These are phyloP conservation scores for Cladophialophora yegresii DNA, from an alignment of 2,329 filamentous ascomycete genomes.

Conservation along the genomic window DNA sequence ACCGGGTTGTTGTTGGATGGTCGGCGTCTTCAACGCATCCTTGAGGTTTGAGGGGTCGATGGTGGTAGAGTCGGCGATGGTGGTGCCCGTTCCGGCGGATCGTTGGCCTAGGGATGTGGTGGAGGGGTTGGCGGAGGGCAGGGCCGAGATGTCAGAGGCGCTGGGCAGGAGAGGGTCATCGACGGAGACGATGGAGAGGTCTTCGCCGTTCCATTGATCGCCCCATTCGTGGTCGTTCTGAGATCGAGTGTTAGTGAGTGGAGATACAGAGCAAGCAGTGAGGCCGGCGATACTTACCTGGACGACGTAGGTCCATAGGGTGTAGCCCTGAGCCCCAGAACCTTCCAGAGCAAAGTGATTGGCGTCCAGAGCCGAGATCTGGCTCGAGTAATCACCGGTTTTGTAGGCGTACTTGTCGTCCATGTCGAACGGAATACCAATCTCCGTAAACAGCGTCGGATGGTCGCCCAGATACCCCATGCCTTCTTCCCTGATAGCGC, in stretches of 20 bases:
- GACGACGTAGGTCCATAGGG: conserved; percentile 82
- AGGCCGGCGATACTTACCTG: conserved; percentile 53
- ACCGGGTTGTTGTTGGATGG: conserved; percentile 57
- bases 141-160: conserved; percentile 37
- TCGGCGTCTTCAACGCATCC: conserved; percentile 61
- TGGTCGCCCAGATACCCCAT: conserved; percentile 84
- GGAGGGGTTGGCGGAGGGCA: conserved; percentile 45
- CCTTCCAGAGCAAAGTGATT: conserved; percentile 93
- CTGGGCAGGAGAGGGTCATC: conserved; percentile 68
- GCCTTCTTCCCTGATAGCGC: conserved; percentile 80
- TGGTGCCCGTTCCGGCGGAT: conserved; percentile 55
- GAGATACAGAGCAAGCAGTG: neutral
- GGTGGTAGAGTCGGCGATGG: conserved; percentile 47
- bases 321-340: conserved; percentile 78
- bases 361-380: conserved; percentile 89
- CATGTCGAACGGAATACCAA: conserved; percentile 98
- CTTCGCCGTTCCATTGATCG: conserved; percentile 97
- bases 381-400: conserved; percentile 91
- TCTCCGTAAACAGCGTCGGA: conserved; percentile 88
- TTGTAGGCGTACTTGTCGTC: conserved; percentile 94
- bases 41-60: conserved; percentile 77
- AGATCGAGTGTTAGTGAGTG: conserved; percentile 4
- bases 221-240: conserved; percentile 85
- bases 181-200: conserved; percentile 82
- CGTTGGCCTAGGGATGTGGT: conserved; percentile 43